These are phyloP conservation scores for Coniochaeta prunicola DNA, from an alignment of 2,329 filamentous ascomycete genomes.

Conservation along the genomic window DNA sequence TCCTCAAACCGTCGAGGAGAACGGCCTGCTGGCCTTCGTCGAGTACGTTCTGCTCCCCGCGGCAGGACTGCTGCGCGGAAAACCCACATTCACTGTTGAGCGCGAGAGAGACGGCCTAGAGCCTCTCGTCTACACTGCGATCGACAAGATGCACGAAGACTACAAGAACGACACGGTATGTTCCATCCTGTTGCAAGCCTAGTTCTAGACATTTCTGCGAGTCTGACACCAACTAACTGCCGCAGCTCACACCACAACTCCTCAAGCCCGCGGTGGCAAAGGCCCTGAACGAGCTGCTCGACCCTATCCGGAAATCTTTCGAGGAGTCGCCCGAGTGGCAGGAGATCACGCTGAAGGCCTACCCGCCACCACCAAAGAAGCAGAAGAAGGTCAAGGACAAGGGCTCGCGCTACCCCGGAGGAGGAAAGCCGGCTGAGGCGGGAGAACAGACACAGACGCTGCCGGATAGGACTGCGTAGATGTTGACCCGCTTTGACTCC, in stretches of 20 bases:
- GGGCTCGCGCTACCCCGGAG: conserved; percentile 56
- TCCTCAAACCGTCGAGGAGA: conserved; percentile 71
- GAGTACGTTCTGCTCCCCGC: conserved; percentile 82
- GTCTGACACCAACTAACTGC: conserved; percentile 19
- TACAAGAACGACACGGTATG: conserved; percentile 70
- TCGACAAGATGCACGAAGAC: conserved; percentile 69
- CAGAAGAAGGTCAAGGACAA: conserved; percentile 73
- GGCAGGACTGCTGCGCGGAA: conserved; percentile 49
- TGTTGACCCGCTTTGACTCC: not conserved
- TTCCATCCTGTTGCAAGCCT: conserved; percentile 16
- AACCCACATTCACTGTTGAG: conserved; percentile 60
- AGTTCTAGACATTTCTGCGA: conserved; percentile 9
- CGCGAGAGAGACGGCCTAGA: conserved; percentile 58
- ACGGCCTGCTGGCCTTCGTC: conserved; percentile 80
- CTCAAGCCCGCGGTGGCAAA: conserved; percentile 78
- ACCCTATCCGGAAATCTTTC: conserved; percentile 70
- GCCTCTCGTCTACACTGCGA: conserved; percentile 71
- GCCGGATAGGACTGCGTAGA: conserved; percentile 5
- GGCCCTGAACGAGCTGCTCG: conserved; percentile 65
- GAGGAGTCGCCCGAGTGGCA: conserved; percentile 72
- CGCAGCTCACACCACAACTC: conserved; percentile 68
- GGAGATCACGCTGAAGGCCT: conserved; percentile 67
- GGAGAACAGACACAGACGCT: conserved; percentile 8
- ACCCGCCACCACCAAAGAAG: conserved; percentile 68
- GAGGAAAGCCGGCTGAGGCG: conserved; percentile 4